Evolutionary conservation across 2,329 filamentous ascomycete species (phyloP).

Genomic region (Xylariaceae sp.): DNA sequence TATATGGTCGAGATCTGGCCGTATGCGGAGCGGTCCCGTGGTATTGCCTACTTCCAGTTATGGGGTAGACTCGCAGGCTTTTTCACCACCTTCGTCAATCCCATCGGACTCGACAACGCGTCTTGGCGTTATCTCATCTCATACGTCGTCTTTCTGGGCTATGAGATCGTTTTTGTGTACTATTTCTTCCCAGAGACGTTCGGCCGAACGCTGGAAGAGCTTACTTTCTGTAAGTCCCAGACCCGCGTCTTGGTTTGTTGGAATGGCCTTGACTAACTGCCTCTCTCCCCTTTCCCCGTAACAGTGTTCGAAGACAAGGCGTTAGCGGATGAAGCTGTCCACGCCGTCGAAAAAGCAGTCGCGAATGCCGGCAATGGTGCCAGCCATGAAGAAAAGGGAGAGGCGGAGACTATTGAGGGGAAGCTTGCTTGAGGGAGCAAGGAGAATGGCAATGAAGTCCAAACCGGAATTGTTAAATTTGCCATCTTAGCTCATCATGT

Average conservation of each 20-base stretch:
- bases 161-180: slow-evolving; percentile 56
- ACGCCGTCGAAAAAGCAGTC: slow-evolving; percentile 39
- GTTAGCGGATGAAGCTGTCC: slow-evolving; percentile 36
- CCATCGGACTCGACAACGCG: slow-evolving; percentile 38
- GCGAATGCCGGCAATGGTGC: slow-evolving; percentile 23
- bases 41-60: slow-evolving; percentile 55
- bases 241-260: background rate
- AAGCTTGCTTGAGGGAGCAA: slow-evolving; percentile 3
- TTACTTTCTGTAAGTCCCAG: slow-evolving; percentile 38
- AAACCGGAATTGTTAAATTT: background rate
- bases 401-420: background rate
- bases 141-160: slow-evolving; percentile 42
- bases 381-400: background rate
- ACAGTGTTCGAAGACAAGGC: slow-evolving; percentile 41
- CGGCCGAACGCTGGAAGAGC: slow-evolving; percentile 72
- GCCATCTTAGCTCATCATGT: background rate
- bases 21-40: slow-evolving; percentile 52
- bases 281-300: background rate
- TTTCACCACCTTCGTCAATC: slow-evolving; percentile 45
- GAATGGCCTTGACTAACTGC: slow-evolving; percentile 13
- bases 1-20: slow-evolving; percentile 58
- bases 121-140: slow-evolving; percentile 43
- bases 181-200: slow-evolving; percentile 83
- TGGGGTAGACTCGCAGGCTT: slow-evolving; percentile 43
- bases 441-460: background rate